Conservation (phyloP, 2,329 filamentous ascomycete genomes). For the Esteya vermicola region DNA sequence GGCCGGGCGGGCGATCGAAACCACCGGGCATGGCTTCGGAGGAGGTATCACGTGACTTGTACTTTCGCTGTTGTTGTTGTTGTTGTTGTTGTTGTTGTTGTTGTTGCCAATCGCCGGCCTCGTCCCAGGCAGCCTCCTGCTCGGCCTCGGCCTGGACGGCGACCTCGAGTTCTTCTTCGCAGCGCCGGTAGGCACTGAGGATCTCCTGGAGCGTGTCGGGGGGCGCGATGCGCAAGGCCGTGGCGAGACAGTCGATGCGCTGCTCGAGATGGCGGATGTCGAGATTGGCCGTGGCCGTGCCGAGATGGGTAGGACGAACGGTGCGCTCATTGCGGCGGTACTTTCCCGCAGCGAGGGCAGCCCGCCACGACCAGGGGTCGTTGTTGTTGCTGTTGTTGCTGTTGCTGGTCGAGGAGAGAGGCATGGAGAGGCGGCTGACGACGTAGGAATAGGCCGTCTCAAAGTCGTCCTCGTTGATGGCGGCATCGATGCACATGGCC, state of each 20-base stretch:
- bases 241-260: constrained; percentile 64
- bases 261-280: constrained; percentile 64
- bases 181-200: constrained; percentile 58
- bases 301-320: constrained; percentile 41
- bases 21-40: constrained; percentile 31
- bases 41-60: not conserved
- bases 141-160: constrained; percentile 52
- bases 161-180: constrained; percentile 61
- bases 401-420: too few species aligned
- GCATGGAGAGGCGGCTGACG: constrained; percentile 50
- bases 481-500: constrained; percentile 68
- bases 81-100: constrained; percentile 1
- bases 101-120: constrained; percentile 37
- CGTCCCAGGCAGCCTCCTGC: constrained; percentile 57
- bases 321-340: constrained; percentile 46
- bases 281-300: constrained; percentile 43
- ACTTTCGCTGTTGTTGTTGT: not conserved
- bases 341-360: constrained; percentile 64
- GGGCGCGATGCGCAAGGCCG: constrained; percentile 62
- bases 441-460: constrained; percentile 80
- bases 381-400: constrained; percentile 7
- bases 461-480: constrained; percentile 64
- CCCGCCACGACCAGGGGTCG: constrained; percentile 65
- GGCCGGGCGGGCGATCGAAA: constrained; percentile 20
- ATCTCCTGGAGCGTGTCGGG: constrained; percentile 58